These are phyloP conservation scores for Phragmites australis DNA, from an alignment of 176 grass and related monocot genomes.

Conservation along the genomic window DNA sequence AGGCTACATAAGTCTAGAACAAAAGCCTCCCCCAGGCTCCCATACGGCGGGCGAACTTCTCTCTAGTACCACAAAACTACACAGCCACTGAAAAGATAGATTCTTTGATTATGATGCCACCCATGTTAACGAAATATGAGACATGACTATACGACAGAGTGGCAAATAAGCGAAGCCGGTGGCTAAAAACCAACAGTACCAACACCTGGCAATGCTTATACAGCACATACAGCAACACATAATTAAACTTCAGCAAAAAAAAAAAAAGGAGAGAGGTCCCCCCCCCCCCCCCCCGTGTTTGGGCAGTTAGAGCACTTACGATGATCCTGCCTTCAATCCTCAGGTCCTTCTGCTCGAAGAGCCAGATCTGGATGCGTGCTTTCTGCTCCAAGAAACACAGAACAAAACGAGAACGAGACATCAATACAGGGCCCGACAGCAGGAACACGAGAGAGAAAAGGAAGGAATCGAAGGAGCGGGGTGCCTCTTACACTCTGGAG, in stretches of 20 bases:
- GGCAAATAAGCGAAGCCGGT: too few relatives aligned
- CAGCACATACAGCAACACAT: neutral
- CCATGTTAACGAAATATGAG: too few relatives aligned
- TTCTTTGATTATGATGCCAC: too few relatives aligned
- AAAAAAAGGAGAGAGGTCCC: neutral
- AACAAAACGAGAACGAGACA: neutral
- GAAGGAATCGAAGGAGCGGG: too few relatives aligned
- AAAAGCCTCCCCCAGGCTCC: neutral
- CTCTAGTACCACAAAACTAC: neutral
- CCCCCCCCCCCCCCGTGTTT: too few relatives aligned
- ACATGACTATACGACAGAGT: too few relatives aligned
- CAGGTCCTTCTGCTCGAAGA: constrained; percentile 90
- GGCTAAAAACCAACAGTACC: neutral
- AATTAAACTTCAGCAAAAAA: neutral
- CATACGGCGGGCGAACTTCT: neutral
- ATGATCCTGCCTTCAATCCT: constrained; percentile 81
- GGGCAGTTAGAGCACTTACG: constrained; percentile 23
- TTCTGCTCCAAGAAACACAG: constrained; percentile 55
- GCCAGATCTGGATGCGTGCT: constrained; percentile 90
- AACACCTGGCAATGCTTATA: neutral
- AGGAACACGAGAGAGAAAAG: neutral
- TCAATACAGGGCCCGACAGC: neutral
- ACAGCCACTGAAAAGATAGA: too few relatives aligned
- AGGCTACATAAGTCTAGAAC: neutral
- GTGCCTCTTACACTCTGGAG: constrained; percentile 75